Conservation (phyloP, 208 protist genomes). For the Strigomonas culicis region DNA sequence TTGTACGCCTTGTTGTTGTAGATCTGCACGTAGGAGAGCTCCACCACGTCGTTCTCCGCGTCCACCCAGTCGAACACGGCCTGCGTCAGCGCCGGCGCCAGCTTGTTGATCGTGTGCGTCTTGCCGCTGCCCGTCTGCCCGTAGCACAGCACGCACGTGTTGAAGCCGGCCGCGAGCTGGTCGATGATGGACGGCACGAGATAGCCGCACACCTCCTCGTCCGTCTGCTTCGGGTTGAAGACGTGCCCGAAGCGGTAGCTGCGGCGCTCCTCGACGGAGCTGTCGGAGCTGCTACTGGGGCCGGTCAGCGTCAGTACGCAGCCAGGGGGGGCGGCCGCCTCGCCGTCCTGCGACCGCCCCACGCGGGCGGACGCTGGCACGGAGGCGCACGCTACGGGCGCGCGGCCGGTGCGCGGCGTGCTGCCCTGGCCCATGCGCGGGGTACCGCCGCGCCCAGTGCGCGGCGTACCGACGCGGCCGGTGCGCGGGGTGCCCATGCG, state of each 20-base stretch:
- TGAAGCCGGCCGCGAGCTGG: slow-evolving; percentile 46
- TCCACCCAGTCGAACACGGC: slow-evolving; percentile 47
- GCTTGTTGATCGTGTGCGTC: slow-evolving; percentile 53
- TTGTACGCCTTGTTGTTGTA: slow-evolving; percentile 74
- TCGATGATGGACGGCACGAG: slow-evolving; percentile 55
- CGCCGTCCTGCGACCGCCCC: not conserved
- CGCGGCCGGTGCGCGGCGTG: not conserved
- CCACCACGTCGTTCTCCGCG: slow-evolving; percentile 46
- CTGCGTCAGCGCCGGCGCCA: slow-evolving; percentile 39
- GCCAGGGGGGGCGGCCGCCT: not conserved
- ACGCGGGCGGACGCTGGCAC: not conserved
- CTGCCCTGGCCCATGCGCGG: not conserved
- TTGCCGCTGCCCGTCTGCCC: slow-evolving; percentile 59
- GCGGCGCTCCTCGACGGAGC: slow-evolving; percentile 14
- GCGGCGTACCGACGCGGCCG: not conserved
- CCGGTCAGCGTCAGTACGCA: slow-evolving; percentile 3
- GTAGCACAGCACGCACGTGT: slow-evolving; percentile 65
- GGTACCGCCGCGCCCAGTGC: not conserved
- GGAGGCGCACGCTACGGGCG: not conserved
- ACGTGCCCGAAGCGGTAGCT: slow-evolving; percentile 67
- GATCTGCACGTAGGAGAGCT: slow-evolving; percentile 78
- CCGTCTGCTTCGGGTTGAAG: slow-evolving; percentile 36
- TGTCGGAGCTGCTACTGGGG: not conserved
- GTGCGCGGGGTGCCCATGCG: slow-evolving; percentile 14
- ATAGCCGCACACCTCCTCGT: slow-evolving; percentile 44